Conservation (phyloP, 441 rosid species). For the Populus trichocarpa region DNA sequence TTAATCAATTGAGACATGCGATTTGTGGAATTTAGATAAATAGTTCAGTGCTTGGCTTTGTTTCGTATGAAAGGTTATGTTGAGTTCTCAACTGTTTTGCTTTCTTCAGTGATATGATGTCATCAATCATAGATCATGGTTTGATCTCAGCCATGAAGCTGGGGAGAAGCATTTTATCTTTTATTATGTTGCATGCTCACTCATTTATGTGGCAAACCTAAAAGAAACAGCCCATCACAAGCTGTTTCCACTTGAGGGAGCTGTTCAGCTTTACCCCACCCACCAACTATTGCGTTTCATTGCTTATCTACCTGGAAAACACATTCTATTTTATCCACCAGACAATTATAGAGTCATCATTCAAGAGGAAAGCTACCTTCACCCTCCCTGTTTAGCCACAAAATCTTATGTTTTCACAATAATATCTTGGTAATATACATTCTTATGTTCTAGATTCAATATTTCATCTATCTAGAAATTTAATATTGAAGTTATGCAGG, state of each 20-base stretch:
- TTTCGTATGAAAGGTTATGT: background rate
- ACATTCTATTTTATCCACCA: background rate
- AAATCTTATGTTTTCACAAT: background rate
- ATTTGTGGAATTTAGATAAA: background rate
- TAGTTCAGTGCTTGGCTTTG: background rate
- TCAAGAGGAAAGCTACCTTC: background rate
- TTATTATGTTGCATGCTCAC: background rate
- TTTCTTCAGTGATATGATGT: constrained; percentile 2
- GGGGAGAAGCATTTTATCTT: background rate
- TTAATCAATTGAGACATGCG: background rate
- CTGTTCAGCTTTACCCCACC: background rate
- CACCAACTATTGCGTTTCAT: background rate
- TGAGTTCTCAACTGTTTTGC: background rate
- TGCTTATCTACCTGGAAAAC: constrained; percentile 10
- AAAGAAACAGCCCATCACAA: background rate
- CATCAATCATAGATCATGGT: background rate
- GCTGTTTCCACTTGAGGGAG: background rate
- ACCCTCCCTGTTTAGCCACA: background rate
- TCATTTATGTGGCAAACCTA: background rate
- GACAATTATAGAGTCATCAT: background rate
- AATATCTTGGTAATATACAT: background rate
- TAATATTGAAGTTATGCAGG: background rate
- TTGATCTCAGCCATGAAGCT: background rate
- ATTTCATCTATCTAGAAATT: background rate
- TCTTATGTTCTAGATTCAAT: background rate